Base-by-base conservation (phyloP, 2,329 filamentous ascomycete genomes). In the Thelonectria discophora region DNA sequence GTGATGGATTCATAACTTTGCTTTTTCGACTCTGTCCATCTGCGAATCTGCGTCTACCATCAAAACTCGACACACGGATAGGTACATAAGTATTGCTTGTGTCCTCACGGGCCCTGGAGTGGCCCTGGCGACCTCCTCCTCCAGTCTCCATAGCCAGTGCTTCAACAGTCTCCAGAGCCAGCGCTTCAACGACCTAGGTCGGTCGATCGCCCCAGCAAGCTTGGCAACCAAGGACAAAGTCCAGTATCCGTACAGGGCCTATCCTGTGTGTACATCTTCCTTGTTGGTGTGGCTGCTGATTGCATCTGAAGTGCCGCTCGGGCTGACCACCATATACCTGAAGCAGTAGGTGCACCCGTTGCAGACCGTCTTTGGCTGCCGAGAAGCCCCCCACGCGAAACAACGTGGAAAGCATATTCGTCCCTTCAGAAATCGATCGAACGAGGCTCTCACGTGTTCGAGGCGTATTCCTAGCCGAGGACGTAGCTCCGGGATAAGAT, bases 121-220 rank as follows among this genome's bases (percentile, higher is more conserved):
- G 69, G 60, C 53, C 69, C 64, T 60, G 60, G 68, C 69, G 66
- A 62, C 11, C 49, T 57, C 30, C 46, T 55, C 27, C n/a, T n/a
- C n/a, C 27, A 30, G 27, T 30, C 37, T 50, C 63, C 55, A 68
- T 60, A 70, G 67, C 69, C 68, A 68, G 60, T 66, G 61, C 68
- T 65, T 30, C 3, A 20, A 13, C 27, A 30, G 27, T 30, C 37
- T 50, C 63, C 55, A 68, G 62, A 70, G 67, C 69, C 68, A 68
- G 60, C 65, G 61, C 68, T 65, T 30, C 3, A 20, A 13, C 18
- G 69, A 60, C 51, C 58, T 60, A 58, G 63, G 68, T 67, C 55
- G 58, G 69, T 65, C 62, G 69, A 72, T 72, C 69, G 68, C 65
- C 61, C 63, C 58, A 48, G 62, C 58, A 52, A 47, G 45, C 48